phyloP scores from a whole-genome alignment of 208 protist genomes.

The Crithidia bombi region DNA sequence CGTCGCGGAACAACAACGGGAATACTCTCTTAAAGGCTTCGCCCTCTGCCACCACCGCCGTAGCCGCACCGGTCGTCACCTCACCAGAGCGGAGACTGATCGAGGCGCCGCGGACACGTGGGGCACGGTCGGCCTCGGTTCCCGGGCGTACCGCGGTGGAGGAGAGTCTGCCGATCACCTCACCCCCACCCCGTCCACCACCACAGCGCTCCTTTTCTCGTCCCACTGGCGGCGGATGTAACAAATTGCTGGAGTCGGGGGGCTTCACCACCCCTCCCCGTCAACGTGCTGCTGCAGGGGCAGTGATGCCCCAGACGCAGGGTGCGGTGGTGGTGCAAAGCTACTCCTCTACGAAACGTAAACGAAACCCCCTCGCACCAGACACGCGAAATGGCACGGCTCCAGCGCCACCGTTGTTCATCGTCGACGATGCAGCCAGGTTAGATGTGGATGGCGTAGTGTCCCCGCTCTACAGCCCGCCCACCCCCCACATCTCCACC shows the following conservation, averaged over 20 bases:
- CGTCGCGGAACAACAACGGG: neutral
- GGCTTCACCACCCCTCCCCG: neutral
- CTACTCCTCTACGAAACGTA: constrained; percentile 4
- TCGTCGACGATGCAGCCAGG: neutral
- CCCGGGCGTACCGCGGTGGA: neutral
- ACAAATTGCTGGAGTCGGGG: neutral
- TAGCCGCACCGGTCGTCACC: neutral
- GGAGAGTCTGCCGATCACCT: neutral
- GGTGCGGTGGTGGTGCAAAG: neutral
- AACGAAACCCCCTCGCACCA: constrained; percentile 1
- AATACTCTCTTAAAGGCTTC: neutral
- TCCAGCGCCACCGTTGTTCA: neutral
- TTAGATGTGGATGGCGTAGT: neutral
- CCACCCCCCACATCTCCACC: neutral
- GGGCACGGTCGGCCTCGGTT: neutral
- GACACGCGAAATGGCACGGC: neutral
- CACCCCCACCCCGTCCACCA: neutral
- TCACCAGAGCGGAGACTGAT: neutral
- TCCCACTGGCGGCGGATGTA: neutral
- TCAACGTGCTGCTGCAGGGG: neutral
- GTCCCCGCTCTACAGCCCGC: neutral
- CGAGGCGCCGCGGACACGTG: constrained; percentile 6
- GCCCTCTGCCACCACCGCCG: neutral
- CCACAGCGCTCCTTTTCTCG: neutral
- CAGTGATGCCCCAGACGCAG: neutral